phyloP scores from a whole-genome alignment of 176 grass and related monocot species.

The Oryza longistaminata region DNA sequence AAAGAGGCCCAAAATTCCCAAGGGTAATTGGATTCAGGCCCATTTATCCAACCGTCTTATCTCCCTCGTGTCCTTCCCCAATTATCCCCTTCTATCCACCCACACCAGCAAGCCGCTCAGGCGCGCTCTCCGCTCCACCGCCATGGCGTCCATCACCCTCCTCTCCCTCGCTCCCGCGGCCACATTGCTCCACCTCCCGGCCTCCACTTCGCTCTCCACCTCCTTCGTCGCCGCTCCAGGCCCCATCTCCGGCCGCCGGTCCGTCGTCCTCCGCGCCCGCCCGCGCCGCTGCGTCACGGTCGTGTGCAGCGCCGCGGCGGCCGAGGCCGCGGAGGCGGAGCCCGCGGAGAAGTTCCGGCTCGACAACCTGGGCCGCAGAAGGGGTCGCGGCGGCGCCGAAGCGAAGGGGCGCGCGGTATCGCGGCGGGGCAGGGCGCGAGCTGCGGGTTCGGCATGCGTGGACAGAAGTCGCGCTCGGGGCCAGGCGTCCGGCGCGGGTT shows the following conservation, averaged over 20 bases:
- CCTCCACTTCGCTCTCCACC: constrained; percentile 23
- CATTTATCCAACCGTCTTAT: constrained; percentile 12
- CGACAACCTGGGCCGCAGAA: constrained; percentile 78
- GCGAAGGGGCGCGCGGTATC: constrained; percentile 90
- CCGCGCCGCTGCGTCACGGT: constrained; percentile 37
- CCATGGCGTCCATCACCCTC: constrained; percentile 61
- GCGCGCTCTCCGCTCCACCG: constrained; percentile 18
- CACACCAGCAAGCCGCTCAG: constrained; percentile 24
- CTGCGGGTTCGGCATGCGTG: constrained; percentile 92
- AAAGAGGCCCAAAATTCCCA: neutral
- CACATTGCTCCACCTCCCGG: constrained; percentile 38
- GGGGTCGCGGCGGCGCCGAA: constrained; percentile 66
- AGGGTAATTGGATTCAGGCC: neutral
- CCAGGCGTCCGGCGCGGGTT: constrained; percentile 87
- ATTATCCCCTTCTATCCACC: constrained; percentile 39
- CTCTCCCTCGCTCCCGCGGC: constrained; percentile 42
- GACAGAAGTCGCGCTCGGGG: constrained; percentile 90
- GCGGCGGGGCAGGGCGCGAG: constrained; percentile 92
- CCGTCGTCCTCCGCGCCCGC: constrained; percentile 18
- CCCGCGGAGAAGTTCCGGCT: constrained; percentile 63
- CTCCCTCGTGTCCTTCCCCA: neutral
- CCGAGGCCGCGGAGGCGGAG: constrained; percentile 25
- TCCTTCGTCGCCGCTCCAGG: constrained; percentile 19
- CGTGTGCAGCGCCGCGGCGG: constrained; percentile 37
- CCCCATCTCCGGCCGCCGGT: constrained; percentile 4